phyloP scores from a whole-genome alignment of 2,329 filamentous ascomycete genomes.

The Clonostachys solani region DNA sequence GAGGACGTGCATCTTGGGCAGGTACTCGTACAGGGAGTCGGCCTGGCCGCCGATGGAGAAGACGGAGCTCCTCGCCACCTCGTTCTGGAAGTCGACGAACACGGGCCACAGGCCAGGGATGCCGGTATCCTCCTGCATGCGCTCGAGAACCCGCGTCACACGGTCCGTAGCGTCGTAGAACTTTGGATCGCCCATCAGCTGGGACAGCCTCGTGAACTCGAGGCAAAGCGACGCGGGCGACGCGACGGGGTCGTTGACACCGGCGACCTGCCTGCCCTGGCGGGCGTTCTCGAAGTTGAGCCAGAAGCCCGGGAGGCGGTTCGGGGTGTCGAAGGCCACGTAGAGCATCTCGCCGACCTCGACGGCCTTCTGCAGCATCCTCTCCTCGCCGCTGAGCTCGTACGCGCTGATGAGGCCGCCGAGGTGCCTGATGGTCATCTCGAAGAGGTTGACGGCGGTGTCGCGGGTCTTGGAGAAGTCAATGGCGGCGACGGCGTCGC shows the following conservation, averaged over 20 bases:
- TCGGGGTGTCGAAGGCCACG: slow-evolving; percentile 46
- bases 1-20: slow-evolving; percentile 61
- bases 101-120: slow-evolving; percentile 62
- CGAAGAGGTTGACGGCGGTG: slow-evolving; percentile 40
- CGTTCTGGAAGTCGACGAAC: slow-evolving; percentile 45
- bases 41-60: slow-evolving; percentile 53
- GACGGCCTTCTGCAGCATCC: slow-evolving; percentile 39
- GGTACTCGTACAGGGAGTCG: slow-evolving; percentile 61
- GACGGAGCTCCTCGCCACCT: slow-evolving; percentile 35
- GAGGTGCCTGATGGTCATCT: slow-evolving; percentile 50
- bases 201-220: slow-evolving; percentile 61
- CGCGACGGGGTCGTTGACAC: slow-evolving; percentile 22
- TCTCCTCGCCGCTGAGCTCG: slow-evolving; percentile 37
- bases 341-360: slow-evolving; percentile 50
- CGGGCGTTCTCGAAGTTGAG: slow-evolving; percentile 29
- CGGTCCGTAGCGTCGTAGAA: slow-evolving; percentile 60
- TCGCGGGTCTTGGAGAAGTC: slow-evolving; percentile 43
- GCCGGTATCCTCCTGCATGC: slow-evolving; percentile 45
- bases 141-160: slow-evolving; percentile 50
- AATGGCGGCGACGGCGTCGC: slow-evolving; percentile 37
- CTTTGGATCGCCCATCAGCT: slow-evolving; percentile 54
- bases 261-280: slow-evolving; percentile 38
- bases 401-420: slow-evolving; percentile 48
- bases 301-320: slow-evolving; percentile 35
- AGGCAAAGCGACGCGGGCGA: slow-evolving; percentile 52